Evolutionary conservation across 148 eudicot genomes (phyloP).

Genomic region (Polygonum maritimum): DNA sequence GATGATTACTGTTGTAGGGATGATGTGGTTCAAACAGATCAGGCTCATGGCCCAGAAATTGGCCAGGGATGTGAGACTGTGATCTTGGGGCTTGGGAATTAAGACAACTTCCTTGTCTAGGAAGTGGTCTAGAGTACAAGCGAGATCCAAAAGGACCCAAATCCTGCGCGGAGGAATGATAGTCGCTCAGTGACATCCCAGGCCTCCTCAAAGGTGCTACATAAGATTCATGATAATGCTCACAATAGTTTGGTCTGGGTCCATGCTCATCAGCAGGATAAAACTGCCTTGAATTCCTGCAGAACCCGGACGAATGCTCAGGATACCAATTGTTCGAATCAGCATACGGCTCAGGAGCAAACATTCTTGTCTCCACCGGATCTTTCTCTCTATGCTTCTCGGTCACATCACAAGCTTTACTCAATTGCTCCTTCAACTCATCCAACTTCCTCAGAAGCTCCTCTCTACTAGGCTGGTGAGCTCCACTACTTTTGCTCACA

Average conservation of each 20-base stretch:
- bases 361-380: slow-evolving; percentile 30
- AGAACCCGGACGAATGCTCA: slow-evolving; percentile 30
- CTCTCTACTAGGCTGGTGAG: slow-evolving; percentile 45
- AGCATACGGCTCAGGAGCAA: slow-evolving; percentile 31
- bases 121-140: slow-evolving; percentile 24
- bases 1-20: slow-evolving; percentile 11
- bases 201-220: slow-evolving; percentile 26
- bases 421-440: slow-evolving; percentile 69
- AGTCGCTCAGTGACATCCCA: slow-evolving; percentile 22
- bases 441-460: slow-evolving; percentile 76
- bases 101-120: slow-evolving; percentile 27
- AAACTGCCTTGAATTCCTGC: slow-evolving; percentile 26
- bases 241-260: slow-evolving; percentile 30
- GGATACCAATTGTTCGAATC: slow-evolving; percentile 29
- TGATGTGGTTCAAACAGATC: slow-evolving; percentile 41
- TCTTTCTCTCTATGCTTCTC: slow-evolving; percentile 44
- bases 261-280: slow-evolving; percentile 25
- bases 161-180: slow-evolving; percentile 27
- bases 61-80: slow-evolving; percentile 33
- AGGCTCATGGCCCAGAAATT: slow-evolving; percentile 29
- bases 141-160: slow-evolving; percentile 37
- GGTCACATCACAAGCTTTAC: slow-evolving; percentile 32
- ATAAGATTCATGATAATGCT: slow-evolving; percentile 37
- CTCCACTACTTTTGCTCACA: slow-evolving; percentile 25
- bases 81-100: slow-evolving; percentile 25